These are phyloP conservation scores for Verruconis gallopava DNA, from an alignment of 2,329 filamentous ascomycete genomes.

Conservation along the genomic window DNA sequence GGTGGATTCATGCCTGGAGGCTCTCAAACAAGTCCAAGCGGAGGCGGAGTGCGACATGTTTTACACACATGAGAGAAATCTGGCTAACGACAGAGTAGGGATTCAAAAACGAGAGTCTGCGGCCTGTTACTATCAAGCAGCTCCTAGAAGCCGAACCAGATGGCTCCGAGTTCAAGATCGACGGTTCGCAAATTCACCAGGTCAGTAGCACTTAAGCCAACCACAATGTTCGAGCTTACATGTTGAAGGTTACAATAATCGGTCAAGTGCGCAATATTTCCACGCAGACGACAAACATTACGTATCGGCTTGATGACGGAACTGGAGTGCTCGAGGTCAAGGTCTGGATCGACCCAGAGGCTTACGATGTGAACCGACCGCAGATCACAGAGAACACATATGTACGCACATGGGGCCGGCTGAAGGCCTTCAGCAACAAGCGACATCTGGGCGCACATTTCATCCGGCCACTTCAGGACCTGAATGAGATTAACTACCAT, in stretches of 20 bases:
- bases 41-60: conserved; percentile 18
- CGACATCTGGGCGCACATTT: conserved; percentile 68
- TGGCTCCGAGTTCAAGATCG: conserved; percentile 69
- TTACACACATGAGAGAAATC: no score
- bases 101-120: conserved; percentile 73
- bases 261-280: conserved; percentile 82
- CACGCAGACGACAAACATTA: conserved; percentile 80
- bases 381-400: conserved; percentile 62
- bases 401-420: conserved; percentile 71
- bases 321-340: conserved; percentile 87
- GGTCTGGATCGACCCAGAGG: conserved; percentile 59
- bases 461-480: conserved; percentile 66
- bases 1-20: conserved; percentile 48
- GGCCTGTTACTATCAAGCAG: conserved; percentile 93
- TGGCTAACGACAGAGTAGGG: conserved; percentile 23
- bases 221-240: not conserved
- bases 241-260: conserved; percentile 63
- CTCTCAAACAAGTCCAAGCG: conserved; percentile 31
- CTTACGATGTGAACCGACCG: conserved; percentile 31
- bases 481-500: conserved; percentile 90
- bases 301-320: conserved; percentile 88
- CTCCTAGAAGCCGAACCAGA: conserved; percentile 68
- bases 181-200: conserved; percentile 56
- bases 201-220: conserved; percentile 20
- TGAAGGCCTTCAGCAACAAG: conserved; percentile 77